Conservation (phyloP, 441 rosid genomes). For the Erodium moschatum region DNA sequence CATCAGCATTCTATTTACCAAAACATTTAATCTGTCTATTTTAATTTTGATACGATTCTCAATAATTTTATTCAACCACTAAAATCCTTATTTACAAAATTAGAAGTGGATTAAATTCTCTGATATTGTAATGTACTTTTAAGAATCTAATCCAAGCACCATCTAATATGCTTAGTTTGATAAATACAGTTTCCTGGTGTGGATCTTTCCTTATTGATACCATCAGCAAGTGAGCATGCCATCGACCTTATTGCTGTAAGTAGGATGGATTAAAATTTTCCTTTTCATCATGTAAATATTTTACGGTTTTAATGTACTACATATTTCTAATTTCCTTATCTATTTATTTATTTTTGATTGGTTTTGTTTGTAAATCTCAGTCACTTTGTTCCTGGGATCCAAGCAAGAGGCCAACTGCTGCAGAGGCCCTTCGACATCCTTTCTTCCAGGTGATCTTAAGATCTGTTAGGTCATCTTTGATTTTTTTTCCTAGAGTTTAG, state of each 20-base stretch:
- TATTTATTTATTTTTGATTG: background rate
- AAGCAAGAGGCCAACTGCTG: constrained; percentile 67
- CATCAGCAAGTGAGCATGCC: constrained; percentile 69
- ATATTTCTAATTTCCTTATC: too few species aligned
- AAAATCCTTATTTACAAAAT: background rate
- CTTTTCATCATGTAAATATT: background rate
- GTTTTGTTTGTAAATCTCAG: constrained; percentile 19
- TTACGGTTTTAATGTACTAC: background rate
- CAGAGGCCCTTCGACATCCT: constrained; percentile 83
- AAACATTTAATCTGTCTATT: too few species aligned
- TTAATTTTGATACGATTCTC: too few species aligned
- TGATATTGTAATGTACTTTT: background rate
- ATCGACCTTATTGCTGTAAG: constrained; percentile 58
- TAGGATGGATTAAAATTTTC: background rate
- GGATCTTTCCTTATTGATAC: constrained; percentile 48
- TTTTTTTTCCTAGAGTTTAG: background rate
- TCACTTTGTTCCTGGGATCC: constrained; percentile 94
- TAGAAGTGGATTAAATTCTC: background rate
- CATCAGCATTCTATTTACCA: background rate
- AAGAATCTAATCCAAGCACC: too few species aligned
- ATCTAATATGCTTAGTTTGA: background rate
- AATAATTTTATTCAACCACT: background rate
- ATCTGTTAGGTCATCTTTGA: background rate
- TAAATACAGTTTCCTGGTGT: constrained; percentile 53
- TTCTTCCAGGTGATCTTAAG: constrained; percentile 62